Conservation (phyloP, 306 rosid species). For the Cucumis hystrix region DNA sequence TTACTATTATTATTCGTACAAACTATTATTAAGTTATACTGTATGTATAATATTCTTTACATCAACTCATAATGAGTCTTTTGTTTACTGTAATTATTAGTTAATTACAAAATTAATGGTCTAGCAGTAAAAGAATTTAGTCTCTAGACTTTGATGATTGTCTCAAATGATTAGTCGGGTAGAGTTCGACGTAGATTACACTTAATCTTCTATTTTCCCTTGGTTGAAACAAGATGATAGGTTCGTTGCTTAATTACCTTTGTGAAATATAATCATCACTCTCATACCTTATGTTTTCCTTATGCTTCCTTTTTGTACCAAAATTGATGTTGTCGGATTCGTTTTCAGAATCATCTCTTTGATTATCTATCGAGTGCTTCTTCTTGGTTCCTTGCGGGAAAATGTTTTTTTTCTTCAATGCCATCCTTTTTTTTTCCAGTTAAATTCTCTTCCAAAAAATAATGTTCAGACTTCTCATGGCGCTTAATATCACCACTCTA, state of each 20-base stretch:
- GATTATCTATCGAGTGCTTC: neutral
- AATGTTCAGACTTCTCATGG: slow-evolving; percentile 39
- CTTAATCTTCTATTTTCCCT: too few relatives aligned
- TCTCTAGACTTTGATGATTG: too few relatives aligned
- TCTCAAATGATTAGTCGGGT: neutral
- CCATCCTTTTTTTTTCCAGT: slow-evolving; percentile 32
- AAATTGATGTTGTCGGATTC: slow-evolving; percentile 18
- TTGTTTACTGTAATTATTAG: too few relatives aligned
- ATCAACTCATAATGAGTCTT: too few relatives aligned
- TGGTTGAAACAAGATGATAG: too few relatives aligned
- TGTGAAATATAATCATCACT: too few relatives aligned
- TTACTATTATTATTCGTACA: too few relatives aligned
- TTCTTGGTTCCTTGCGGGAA: slow-evolving; percentile 21
- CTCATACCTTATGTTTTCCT: slow-evolving; percentile 25
- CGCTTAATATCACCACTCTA: slow-evolving; percentile 30
- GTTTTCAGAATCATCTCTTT: neutral
- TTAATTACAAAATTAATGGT: too few relatives aligned
- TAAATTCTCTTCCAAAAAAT: slow-evolving; percentile 70
- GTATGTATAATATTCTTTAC: too few relatives aligned
- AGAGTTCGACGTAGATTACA: neutral
- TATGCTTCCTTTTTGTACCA: slow-evolving; percentile 40
- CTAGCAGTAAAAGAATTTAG: too few relatives aligned
- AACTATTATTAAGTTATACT: too few relatives aligned
- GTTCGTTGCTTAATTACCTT: too few relatives aligned
- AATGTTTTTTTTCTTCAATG: slow-evolving; percentile 35